These are phyloP conservation scores for Linnemannia hyalina DNA, from an alignment of 192 early-diverging fungal species.

Conservation along the genomic window DNA sequence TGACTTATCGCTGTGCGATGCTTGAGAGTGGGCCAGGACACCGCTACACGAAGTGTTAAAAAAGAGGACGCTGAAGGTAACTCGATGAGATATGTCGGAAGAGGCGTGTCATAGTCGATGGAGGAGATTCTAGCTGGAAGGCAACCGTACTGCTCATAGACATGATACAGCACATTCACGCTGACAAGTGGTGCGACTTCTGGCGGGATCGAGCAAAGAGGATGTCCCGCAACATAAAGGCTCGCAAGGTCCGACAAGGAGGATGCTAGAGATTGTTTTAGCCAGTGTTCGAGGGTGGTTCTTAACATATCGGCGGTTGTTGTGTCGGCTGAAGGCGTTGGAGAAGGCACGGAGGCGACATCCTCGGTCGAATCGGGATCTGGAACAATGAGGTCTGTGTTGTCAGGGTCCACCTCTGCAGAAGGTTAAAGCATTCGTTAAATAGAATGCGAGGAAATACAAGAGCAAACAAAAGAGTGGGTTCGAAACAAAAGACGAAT, in stretches of 20 bases:
- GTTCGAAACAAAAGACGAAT: not conserved
- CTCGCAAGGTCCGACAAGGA: not conserved
- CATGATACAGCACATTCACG: not conserved
- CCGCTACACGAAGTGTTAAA: not conserved
- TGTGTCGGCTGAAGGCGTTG: not conserved
- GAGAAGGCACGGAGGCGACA: not conserved
- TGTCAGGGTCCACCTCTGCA: not conserved
- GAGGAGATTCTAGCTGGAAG: constrained; percentile 13
- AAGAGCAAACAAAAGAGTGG: not conserved
- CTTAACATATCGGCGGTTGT: not conserved
- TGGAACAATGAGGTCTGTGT: not conserved
- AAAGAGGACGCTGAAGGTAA: not conserved
- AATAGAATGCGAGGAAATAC: not conserved
- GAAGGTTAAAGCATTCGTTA: not conserved
- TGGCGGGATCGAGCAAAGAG: constrained; percentile 19
- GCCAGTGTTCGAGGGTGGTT: not conserved
- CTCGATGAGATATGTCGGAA: constrained; percentile 2
- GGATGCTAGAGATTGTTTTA: not conserved
- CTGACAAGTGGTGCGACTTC: not conserved
- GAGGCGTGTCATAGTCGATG: not conserved
- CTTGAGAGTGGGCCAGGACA: constrained; percentile 7
- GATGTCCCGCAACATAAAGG: not conserved
- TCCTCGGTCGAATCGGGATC: not conserved
- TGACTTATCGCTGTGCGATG: not conserved
- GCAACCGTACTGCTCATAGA: not conserved